Percentiles rank a stretch among this genome's conserved stretches.
phyloP scores from a whole-genome alignment of 2,329 filamentous ascomycete species.

The Coniosporium tulheliwenetii region DNA sequence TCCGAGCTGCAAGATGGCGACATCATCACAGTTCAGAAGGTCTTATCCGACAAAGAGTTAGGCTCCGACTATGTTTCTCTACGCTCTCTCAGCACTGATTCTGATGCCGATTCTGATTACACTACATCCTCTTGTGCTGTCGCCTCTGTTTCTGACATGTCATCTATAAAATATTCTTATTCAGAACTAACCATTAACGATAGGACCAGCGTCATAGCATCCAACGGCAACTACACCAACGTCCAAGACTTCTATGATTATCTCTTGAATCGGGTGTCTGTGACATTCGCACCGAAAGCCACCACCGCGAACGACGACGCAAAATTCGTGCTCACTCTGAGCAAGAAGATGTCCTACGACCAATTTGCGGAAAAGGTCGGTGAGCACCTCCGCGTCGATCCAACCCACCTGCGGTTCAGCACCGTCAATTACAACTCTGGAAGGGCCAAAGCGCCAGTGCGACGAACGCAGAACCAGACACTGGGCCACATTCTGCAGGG shows the following conservation, averaged over 20 bases:
- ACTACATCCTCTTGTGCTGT: no score
- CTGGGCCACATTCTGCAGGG: slow-evolving; percentile 65
- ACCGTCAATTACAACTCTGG: slow-evolving; percentile 65
- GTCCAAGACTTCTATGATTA: slow-evolving; percentile 88
- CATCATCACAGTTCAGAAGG: slow-evolving; percentile 83
- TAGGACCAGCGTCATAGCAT: no score
- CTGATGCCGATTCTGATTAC: no score
- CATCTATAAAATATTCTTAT: not conserved
- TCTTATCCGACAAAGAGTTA: slow-evolving; percentile 33
- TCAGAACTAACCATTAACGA: no score
- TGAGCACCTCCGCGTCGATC: slow-evolving; percentile 55
- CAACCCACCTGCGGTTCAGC: slow-evolving; percentile 82
- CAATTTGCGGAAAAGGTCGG: slow-evolving; percentile 72
- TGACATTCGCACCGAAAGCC: slow-evolving; percentile 58
- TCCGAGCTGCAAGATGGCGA: slow-evolving; percentile 96
- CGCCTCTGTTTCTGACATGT: not conserved
- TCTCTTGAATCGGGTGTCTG: slow-evolving; percentile 64
- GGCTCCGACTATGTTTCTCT: not conserved
- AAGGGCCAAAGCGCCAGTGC: slow-evolving; percentile 63
- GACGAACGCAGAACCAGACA: slow-evolving; percentile 54
- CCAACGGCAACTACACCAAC: slow-evolving; percentile 41
- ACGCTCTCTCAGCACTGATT: no score
- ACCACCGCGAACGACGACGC: slow-evolving; percentile 36
- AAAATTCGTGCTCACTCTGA: slow-evolving; percentile 62
- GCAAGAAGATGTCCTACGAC: slow-evolving; percentile 81